These are phyloP conservation scores for Cucumis melo DNA, from an alignment of 306 rosid species.

Conservation along the genomic window DNA sequence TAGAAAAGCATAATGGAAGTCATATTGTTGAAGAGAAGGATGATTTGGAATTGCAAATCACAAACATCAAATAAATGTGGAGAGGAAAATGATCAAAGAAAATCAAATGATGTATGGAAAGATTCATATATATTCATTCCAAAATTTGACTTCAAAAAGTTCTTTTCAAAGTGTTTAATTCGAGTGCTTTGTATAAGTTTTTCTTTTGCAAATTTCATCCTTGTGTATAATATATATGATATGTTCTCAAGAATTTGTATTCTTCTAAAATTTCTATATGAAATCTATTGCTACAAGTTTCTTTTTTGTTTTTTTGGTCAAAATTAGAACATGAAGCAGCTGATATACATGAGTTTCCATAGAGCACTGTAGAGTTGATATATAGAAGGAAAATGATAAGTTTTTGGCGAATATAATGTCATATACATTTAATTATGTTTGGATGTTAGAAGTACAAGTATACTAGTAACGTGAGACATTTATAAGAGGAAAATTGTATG, in stretches of 20 bases:
- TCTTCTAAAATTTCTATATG: background rate
- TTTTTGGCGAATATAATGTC: no score
- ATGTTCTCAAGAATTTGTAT: background rate
- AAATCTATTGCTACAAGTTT: background rate
- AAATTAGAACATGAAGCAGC: no score
- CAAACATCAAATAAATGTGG: background rate
- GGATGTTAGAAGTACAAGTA: no score
- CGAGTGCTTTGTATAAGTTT: background rate
- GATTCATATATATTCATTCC: no score
- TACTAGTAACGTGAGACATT: no score
- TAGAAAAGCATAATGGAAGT: background rate
- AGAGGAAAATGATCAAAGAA: background rate
- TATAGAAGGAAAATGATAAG: no score
- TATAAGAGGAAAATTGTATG: no score
- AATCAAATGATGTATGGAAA: background rate
- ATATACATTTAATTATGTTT: no score
- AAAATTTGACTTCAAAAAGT: background rate
- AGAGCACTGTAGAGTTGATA: no score
- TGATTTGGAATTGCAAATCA: slow-evolving; percentile 22
- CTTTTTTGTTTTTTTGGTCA: background rate
- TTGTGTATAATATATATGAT: background rate
- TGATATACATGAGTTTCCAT: no score
- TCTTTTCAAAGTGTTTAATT: background rate
- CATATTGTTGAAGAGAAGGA: slow-evolving; percentile 4
- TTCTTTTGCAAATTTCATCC: background rate